Evolutionary conservation across 768 basidiomycete species (phyloP), one percentile per base, ranked within the genome.

Genomic region (Suillus plorans): DNA sequence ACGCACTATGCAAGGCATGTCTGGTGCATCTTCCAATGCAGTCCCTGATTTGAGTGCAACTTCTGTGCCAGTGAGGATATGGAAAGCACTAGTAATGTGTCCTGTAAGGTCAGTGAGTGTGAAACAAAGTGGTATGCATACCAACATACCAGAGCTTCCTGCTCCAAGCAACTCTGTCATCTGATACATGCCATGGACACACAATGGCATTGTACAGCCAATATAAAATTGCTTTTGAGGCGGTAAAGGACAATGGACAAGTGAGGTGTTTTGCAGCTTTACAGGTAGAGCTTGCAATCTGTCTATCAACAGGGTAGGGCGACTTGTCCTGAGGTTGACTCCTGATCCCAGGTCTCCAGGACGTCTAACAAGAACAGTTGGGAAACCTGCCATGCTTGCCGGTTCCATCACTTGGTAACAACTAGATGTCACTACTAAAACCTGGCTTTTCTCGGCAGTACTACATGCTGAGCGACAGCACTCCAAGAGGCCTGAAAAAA

Each of bases 11-110:
- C 16, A 50, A 69, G 22, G 60, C 20, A 20, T 31, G 61, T 37
- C 22, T 28, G 37, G 25, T 31, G n/a, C 55, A 9, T 20, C 45
- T 8, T 41, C 25, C 4, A 10, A 31, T 25, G 45, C 12, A 49
- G n/a, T 28, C 31, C 63, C 61, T 4, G 62, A 10, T 57, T 72
- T 72, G 45, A 69, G 28, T 9, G 67, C 71, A 4, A 72, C 68
- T 25, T 60, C 52, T 4, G n/a, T 18, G 13, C 65, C 65, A 3
- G 68, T 65, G 28, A 64, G 36, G 8, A 71, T 22, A 10, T 68
- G 44, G 36, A 68, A 49, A 31, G 56, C 68, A 22, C 34, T 36
- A 22, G 42, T 61, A 3, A 68, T 59, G 4, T 52, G 5, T 20
- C 67, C 67, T 68, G 49, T 37, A 6, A 62, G 16, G n/a, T n/a